Evolutionary conservation across 1,284 basidiomycete genomes (phyloP).

Genomic region (Thelephora terrestris): DNA sequence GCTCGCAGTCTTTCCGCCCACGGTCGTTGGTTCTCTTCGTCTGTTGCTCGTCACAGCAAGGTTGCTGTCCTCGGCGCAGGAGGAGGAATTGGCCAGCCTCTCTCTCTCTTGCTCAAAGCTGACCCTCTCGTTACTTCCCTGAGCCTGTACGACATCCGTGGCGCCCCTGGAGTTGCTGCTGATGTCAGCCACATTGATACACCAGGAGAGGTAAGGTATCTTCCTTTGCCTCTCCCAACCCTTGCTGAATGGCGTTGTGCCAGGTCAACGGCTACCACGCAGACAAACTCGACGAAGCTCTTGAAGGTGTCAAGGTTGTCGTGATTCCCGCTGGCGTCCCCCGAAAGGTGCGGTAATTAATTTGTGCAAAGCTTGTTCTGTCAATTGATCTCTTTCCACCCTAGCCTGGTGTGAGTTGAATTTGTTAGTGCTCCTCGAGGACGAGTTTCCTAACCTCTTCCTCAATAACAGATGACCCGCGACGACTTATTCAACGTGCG

Average conservation of each 20-base stretch:
- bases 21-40: constrained; percentile 71
- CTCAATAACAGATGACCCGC: constrained; percentile 71
- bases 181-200: constrained; percentile 94
- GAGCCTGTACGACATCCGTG: constrained; percentile 86
- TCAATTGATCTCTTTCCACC: constrained; percentile 18
- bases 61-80: constrained; percentile 89
- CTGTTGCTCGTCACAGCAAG: constrained; percentile 62
- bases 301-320: constrained; percentile 82
- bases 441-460: constrained; percentile 4
- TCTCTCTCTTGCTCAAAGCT: constrained; percentile 81
- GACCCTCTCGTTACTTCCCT: constrained; percentile 74
- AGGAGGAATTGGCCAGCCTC: constrained; percentile 88
- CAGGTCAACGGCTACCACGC: constrained; percentile 76
- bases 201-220: constrained; percentile 59
- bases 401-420: constrained; percentile 61
- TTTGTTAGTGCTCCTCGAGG: constrained; percentile 4
- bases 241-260: constrained; percentile 7
- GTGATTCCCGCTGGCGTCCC: constrained; percentile 98
- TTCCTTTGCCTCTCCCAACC: constrained; percentile 5
- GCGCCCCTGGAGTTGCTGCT: constrained; percentile 87
- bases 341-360: constrained; percentile 60
- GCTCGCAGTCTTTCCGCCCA: constrained; percentile 35
- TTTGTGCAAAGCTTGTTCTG: constrained; percentile 2
- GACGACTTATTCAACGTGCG: constrained; percentile 98
- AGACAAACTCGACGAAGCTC: constrained; percentile 79